These are phyloP conservation scores for Acanthamoeba culbertsoni DNA, from an alignment of 208 protist genomes.

Conservation along the genomic window DNA sequence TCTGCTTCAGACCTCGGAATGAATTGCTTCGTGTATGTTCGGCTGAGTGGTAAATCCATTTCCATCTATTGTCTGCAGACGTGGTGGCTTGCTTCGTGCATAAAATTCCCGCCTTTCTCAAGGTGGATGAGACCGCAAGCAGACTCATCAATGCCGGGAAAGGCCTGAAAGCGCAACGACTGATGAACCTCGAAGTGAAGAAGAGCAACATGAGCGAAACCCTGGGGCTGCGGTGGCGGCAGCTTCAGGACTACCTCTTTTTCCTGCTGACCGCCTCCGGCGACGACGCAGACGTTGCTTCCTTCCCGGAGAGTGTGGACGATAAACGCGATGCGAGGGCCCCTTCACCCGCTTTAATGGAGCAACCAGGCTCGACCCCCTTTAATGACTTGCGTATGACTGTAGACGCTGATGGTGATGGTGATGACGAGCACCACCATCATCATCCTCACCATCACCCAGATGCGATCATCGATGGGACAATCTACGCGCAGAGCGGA, in stretches of 20 bases:
- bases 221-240: neutral
- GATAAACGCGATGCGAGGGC: neutral
- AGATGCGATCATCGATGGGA: neutral
- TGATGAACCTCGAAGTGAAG: neutral
- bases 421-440: neutral
- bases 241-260: neutral
- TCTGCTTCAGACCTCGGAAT: neutral
- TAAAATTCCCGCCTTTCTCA: conserved; percentile 3
- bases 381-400: neutral
- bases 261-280: neutral
- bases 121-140: neutral
- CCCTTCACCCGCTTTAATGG: no score
- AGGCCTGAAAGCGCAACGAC: neutral
- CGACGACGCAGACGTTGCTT: neutral
- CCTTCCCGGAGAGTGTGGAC: neutral
- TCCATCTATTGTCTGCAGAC: no score
- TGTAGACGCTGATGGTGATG: neutral
- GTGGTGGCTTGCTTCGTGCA: conserved; percentile 21
- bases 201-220: neutral
- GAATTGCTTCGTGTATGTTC: neutral
- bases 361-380: neutral
- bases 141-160: neutral
- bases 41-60: neutral
- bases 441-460: neutral
- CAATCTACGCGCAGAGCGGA: neutral